Evolutionary conservation across 1,284 basidiomycete species (phyloP).

Genomic region (Cutaneotrichosporon dermatis): DNA sequence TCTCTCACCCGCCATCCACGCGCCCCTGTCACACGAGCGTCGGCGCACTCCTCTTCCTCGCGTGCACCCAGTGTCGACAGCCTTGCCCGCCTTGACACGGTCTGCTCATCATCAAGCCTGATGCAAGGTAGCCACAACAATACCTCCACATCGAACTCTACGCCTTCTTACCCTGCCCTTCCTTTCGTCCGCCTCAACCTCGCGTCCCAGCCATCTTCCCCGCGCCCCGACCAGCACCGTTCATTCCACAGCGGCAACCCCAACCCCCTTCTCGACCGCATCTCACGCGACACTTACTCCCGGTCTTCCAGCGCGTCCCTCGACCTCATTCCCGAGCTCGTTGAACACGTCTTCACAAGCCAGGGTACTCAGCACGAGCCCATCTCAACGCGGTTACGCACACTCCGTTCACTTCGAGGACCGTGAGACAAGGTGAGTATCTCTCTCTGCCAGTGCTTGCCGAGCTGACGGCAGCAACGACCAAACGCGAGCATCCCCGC

Average conservation of each 20-base stretch:
- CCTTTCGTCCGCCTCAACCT: not conserved
- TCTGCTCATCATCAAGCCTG: not conserved
- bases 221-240: no score
- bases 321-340: not conserved
- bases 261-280: not conserved
- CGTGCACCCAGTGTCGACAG: not conserved
- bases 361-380: constrained; percentile 1
- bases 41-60: not conserved
- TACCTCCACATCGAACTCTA: not conserved
- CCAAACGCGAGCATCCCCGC: not conserved
- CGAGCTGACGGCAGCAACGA: not conserved
- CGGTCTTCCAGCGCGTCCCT: not conserved
- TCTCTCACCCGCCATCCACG: no score
- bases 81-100: not conserved
- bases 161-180: not conserved
- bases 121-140: constrained; percentile 2
- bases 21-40: no score
- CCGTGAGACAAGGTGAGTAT: not conserved
- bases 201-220: no score
- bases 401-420: not conserved
- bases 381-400: not conserved
- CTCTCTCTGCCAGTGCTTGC: not conserved
- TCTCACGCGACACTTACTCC: not conserved
- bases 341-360: not conserved
- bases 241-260: no score